These are phyloP conservation scores for Diaporthe citriasiana DNA, from an alignment of 2,329 filamentous ascomycete species.

Conservation along the genomic window DNA sequence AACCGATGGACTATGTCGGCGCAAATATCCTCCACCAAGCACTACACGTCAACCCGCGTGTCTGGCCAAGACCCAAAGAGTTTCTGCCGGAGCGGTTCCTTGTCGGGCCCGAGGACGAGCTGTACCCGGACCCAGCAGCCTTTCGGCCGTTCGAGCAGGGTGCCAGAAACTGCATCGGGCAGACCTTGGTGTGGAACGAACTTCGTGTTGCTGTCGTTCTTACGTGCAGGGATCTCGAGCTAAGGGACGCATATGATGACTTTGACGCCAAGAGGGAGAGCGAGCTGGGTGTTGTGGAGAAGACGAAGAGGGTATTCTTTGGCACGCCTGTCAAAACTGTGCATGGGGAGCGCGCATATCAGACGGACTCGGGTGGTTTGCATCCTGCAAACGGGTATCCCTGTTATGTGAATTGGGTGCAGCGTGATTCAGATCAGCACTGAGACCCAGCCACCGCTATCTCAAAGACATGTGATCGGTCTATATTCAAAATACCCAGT, in stretches of 20 bases:
- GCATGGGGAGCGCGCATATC: slow-evolving; percentile 21
- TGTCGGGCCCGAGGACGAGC: neutral
- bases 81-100: slow-evolving; percentile 17
- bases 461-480: too few species aligned
- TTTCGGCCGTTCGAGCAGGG: slow-evolving; percentile 68
- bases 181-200: slow-evolving; percentile 46
- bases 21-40: slow-evolving; percentile 26
- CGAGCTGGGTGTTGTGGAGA: neutral
- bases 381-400: slow-evolving; percentile 33
- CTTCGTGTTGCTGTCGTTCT: slow-evolving; percentile 12
- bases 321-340: slow-evolving; percentile 1
- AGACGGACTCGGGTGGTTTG: slow-evolving; percentile 19
- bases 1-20: slow-evolving; percentile 15
- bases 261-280: slow-evolving; percentile 7
- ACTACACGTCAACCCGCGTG: neutral
- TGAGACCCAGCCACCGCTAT: too few species aligned
- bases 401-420: slow-evolving; percentile 4
- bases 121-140: slow-evolving; percentile 48
- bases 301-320: neutral
- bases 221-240: slow-evolving; percentile 18
- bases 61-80: slow-evolving; percentile 14
- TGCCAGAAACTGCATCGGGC: slow-evolving; percentile 67
- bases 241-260: slow-evolving; percentile 25
- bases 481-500: too few species aligned
- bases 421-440: neutral